A percentile compares a stretch with the other conserved stretches of the same genome.
phyloP scores from a whole-genome alignment of 148 eudicot genomes.

The Amaranthus cruentus region DNA sequence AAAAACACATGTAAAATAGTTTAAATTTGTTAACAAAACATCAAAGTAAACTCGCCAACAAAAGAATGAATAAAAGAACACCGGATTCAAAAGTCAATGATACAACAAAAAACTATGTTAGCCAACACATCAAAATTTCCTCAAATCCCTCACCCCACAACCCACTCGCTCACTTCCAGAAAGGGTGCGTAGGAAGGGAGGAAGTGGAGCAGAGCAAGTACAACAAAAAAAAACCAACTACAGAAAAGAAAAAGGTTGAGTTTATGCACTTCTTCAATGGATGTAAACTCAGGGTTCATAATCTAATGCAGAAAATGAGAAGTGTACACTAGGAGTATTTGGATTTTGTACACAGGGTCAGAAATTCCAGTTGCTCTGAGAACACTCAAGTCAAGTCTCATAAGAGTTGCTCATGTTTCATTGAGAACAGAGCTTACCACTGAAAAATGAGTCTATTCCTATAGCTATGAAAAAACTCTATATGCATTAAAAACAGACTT shows the following conservation, averaged over 20 bases:
- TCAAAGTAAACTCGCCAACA: neutral
- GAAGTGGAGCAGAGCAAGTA: neutral
- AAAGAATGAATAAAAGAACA: neutral
- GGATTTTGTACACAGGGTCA: neutral
- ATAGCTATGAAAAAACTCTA: neutral
- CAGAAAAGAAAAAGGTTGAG: neutral
- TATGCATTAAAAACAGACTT: neutral
- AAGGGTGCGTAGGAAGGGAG: neutral
- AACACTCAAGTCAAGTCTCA: neutral
- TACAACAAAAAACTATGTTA: neutral
- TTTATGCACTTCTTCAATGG: neutral
- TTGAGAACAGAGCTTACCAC: neutral
- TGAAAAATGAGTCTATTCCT: neutral
- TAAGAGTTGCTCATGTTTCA: neutral
- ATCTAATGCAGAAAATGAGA: neutral
- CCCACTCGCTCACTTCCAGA: neutral
- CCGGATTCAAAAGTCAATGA: neutral
- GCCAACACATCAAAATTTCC: neutral
- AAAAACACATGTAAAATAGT: conserved; percentile 6
- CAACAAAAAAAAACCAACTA: neutral
- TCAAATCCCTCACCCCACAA: neutral
- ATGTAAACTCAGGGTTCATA: neutral
- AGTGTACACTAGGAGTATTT: neutral
- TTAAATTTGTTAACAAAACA: neutral
- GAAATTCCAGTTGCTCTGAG: neutral